Evolutionary conservation across 1,284 basidiomycete species (phyloP).

Genomic region (Sanghuangporus weigelae): DNA sequence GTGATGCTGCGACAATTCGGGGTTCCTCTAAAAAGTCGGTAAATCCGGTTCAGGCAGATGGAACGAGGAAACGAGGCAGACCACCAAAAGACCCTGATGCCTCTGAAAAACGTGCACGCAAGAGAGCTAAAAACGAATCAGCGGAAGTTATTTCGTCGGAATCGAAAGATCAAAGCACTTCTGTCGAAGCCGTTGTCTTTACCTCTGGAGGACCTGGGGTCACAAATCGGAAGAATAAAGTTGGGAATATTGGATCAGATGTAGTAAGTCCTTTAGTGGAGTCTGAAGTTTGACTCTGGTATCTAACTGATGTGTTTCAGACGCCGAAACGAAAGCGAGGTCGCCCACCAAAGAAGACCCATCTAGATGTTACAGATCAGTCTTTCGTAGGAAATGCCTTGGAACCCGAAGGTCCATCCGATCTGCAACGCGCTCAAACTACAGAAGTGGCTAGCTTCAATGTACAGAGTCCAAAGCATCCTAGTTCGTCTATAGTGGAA

Average conservation of each 20-base stretch:
- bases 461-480: background rate
- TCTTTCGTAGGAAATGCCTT: background rate
- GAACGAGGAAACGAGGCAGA: constrained; percentile 29
- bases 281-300: background rate
- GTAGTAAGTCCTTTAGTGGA: background rate
- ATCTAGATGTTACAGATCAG: too few species aligned
- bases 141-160: background rate
- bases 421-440: background rate
- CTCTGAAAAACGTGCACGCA: constrained; percentile 7
- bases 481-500: background rate
- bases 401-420: background rate
- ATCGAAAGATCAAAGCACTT: background rate
- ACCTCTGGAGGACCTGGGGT: background rate
- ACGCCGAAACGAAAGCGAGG: constrained; percentile 9
- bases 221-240: constrained; percentile 12
- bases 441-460: background rate
- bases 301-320: background rate
- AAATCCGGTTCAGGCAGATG: constrained; percentile 22
- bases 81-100: constrained; percentile 25
- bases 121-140: constrained; percentile 1
- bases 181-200: background rate
- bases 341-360: constrained; percentile 9
- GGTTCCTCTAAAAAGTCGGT: constrained; percentile 21
- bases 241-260: background rate
- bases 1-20: constrained; percentile 15